These are phyloP conservation scores for Auricularia cornea DNA, from an alignment of 768 basidiomycete genomes.

Conservation along the genomic window DNA sequence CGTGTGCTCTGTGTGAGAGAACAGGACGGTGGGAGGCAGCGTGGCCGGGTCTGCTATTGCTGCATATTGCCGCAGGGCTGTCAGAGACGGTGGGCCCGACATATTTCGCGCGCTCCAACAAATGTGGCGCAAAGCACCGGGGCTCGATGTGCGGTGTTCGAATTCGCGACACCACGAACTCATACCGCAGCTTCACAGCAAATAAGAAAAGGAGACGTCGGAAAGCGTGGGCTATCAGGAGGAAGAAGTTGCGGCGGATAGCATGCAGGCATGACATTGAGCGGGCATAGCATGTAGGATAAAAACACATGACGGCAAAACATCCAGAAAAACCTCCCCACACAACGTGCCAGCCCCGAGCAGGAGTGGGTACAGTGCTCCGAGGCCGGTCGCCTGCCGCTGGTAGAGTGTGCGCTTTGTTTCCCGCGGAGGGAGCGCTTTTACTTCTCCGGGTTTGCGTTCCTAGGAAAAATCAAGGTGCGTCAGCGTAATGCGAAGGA, in stretches of 20 bases:
- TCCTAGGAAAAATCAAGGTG: slow-evolving; percentile 35
- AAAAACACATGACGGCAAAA: background rate
- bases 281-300: slow-evolving; percentile 1
- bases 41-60: slow-evolving; percentile 35
- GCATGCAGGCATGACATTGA: slow-evolving; percentile 2
- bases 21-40: slow-evolving; percentile 54
- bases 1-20: slow-evolving; percentile 44
- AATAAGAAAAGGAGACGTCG: too few species aligned
- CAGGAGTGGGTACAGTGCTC: background rate
- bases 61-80: slow-evolving; percentile 57
- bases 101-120: background rate
- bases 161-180: too few species aligned
- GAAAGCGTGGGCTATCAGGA: too few species aligned
- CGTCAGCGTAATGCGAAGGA: too few species aligned
- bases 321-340: background rate
- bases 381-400: background rate
- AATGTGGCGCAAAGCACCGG: background rate
- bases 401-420: background rate
- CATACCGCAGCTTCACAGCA: too few species aligned
- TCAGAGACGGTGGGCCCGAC: slow-evolving; percentile 21
- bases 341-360: background rate
- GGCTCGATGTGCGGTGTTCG: too few species aligned
- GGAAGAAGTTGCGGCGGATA: background rate
- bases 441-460: slow-evolving; percentile 60
- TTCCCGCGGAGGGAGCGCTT: slow-evolving; percentile 6